Percentiles rank a stretch among this genome's conserved stretches.
These are phyloP conservation scores for Wickerhamiella vanderwaltii DNA, from an alignment of 805 yeast species.

Conservation along the genomic window DNA sequence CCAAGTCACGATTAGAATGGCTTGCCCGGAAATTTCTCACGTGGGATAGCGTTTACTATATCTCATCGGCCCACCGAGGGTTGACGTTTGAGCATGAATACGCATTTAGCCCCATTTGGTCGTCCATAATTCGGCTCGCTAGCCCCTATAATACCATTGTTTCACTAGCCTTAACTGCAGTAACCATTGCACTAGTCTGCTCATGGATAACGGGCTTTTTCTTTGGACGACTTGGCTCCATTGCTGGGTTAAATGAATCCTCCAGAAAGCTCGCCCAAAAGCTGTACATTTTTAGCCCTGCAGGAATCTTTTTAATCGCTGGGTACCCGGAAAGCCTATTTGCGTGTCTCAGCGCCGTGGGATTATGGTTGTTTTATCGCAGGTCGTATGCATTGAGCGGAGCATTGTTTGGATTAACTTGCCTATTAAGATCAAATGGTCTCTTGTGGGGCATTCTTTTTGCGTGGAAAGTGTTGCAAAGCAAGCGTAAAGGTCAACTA, in stretches of 20 bases:
- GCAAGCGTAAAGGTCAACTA: slow-evolving; percentile 20
- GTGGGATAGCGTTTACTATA: slow-evolving; percentile 82
- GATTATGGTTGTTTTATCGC: slow-evolving; percentile 40
- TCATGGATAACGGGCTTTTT: slow-evolving; percentile 1
- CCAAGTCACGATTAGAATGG: slow-evolving; percentile 5
- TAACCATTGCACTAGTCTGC: slow-evolving; percentile 37
- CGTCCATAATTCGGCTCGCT: slow-evolving; percentile 33
- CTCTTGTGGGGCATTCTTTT: slow-evolving; percentile 58
- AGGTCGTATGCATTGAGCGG: slow-evolving; percentile 40
- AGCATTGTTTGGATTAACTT: slow-evolving; percentile 40
- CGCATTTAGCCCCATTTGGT: slow-evolving; percentile 79
- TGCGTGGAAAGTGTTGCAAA: slow-evolving; percentile 39
- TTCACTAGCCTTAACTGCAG: slow-evolving; percentile 35
- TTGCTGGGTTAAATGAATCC: slow-evolving; percentile 15
- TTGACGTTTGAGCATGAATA: slow-evolving; percentile 73
- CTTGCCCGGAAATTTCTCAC: slow-evolving; percentile 35
- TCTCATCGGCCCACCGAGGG: slow-evolving; percentile 41
- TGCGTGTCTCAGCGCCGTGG: slow-evolving; percentile 46
- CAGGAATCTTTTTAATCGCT: slow-evolving; percentile 63
- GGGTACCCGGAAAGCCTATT: slow-evolving; percentile 70
- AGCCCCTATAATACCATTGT: slow-evolving; percentile 8
- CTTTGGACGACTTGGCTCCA: background rate
- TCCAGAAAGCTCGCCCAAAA: slow-evolving; percentile 30
- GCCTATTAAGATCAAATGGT: slow-evolving; percentile 64
- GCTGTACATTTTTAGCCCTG: slow-evolving; percentile 54